These are phyloP conservation scores for Phialemonium atrogriseum DNA, from an alignment of 2,329 filamentous ascomycete species.

Conservation along the genomic window DNA sequence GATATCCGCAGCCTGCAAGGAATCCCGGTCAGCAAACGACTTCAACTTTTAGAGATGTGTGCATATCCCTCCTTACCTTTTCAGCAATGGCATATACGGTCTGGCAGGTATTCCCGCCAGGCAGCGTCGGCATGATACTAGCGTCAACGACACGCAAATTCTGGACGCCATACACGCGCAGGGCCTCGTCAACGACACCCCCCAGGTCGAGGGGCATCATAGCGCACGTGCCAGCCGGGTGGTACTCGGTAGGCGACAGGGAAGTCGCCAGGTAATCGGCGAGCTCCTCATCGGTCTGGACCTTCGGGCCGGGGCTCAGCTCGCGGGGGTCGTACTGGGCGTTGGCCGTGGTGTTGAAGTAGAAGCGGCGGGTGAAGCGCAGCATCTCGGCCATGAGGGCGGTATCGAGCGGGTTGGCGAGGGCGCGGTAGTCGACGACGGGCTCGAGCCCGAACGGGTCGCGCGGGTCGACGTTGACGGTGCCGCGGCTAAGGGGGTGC, in stretches of 20 bases:
- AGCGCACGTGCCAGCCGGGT: conserved; percentile 28
- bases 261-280: conserved; percentile 11
- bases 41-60: background rate
- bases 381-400: conserved; percentile 28
- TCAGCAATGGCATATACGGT: conserved; percentile 18
- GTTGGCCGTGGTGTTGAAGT: conserved; percentile 26
- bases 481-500: conserved; percentile 27
- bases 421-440: conserved; percentile 28
- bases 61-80: conserved; percentile 17
- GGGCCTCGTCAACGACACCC: conserved; percentile 29
- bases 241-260: conserved; percentile 20
- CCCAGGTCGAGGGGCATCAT: conserved; percentile 31
- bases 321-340: conserved; percentile 23
- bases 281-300: conserved; percentile 24
- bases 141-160: conserved; percentile 32
- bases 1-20: background rate
- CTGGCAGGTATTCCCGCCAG: conserved; percentile 19
- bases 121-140: conserved; percentile 31
- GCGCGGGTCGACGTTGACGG: conserved; percentile 27
- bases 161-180: conserved; percentile 29
- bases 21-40: background rate
- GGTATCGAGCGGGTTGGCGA: conserved; percentile 28
- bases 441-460: conserved; percentile 26
- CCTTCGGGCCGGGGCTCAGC: conserved; percentile 19
- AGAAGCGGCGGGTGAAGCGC: conserved; percentile 25